Percentiles rank a stretch among this genome's conserved stretches.
These are phyloP conservation scores for Desmodesmus armatus DNA, from an alignment of 139 green algal genomes.

Conservation along the genomic window DNA sequence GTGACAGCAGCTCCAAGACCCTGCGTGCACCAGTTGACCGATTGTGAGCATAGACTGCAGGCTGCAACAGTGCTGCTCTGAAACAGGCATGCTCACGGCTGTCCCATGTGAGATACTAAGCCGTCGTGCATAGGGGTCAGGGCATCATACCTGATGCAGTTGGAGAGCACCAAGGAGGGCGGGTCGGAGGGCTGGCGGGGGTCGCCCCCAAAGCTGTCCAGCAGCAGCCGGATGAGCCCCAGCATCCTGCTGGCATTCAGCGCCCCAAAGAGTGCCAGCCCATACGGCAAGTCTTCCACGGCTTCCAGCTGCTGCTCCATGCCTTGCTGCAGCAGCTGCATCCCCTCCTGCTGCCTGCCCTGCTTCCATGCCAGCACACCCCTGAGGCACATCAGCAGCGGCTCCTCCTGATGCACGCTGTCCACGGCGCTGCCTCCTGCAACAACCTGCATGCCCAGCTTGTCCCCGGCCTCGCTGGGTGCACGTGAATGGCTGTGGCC, in stretches of 20 bases:
- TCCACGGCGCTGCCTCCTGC: neutral
- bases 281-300: slow-evolving; percentile 26
- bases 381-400: slow-evolving; percentile 60
- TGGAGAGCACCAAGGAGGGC: slow-evolving; percentile 62
- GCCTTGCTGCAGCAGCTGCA: slow-evolving; percentile 62
- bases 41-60: too few species aligned
- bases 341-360: slow-evolving; percentile 46
- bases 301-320: slow-evolving; percentile 55
- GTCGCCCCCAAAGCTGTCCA: slow-evolving; percentile 56
- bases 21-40: slow-evolving; percentile 29
- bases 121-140: neutral
- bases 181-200: slow-evolving; percentile 64
- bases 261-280: slow-evolving; percentile 53
- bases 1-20: slow-evolving; percentile 56
- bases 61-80: too few species aligned
- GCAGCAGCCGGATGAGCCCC: slow-evolving; percentile 63
- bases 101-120: too few species aligned
- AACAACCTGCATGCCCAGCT: slow-evolving; percentile 2
- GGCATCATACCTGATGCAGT: slow-evolving; percentile 51
- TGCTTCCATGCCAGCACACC: slow-evolving; percentile 64
- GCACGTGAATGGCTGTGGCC: neutral
- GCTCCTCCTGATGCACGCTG: neutral
- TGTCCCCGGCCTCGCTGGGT: neutral
- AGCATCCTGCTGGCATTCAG: slow-evolving; percentile 69
- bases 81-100: neutral